A percentile compares a stretch with the other conserved stretches of the same genome.
Evolutionary conservation across 371 early-diverging fungal genomes (phyloP).

Genomic region (Apophysomyces variabilis): DNA sequence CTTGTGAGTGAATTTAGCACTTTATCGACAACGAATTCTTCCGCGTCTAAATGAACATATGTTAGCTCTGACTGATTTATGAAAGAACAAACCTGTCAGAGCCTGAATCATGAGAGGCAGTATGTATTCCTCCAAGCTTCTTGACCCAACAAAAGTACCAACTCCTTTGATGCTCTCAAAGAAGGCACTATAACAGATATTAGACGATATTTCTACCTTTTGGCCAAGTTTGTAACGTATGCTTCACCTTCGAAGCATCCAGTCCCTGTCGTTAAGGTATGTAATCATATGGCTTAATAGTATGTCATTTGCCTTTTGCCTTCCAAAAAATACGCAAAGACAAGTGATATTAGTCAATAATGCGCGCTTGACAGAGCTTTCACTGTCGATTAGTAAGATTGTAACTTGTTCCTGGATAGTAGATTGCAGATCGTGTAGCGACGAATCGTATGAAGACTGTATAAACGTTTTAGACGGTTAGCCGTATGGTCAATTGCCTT

Average conservation of each 20-base stretch:
- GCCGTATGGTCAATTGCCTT: slow-evolving; percentile 2
- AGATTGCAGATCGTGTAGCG: slow-evolving; percentile 72
- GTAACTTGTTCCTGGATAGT: slow-evolving; percentile 77
- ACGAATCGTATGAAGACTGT: slow-evolving; percentile 76
- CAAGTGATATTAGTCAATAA: slow-evolving; percentile 76
- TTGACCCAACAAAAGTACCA: slow-evolving; percentile 84
- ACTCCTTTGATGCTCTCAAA: slow-evolving; percentile 91
- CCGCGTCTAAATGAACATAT: slow-evolving; percentile 60
- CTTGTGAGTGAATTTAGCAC: slow-evolving; percentile 83
- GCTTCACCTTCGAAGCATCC: slow-evolving; percentile 82
- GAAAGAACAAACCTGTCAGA: slow-evolving; percentile 66
- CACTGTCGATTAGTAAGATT: slow-evolving; percentile 70
- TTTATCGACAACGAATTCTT: slow-evolving; percentile 90
- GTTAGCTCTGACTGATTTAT: neutral
- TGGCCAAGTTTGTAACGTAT: neutral
- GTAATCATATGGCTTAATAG: slow-evolving; percentile 92
- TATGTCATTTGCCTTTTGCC: slow-evolving; percentile 84
- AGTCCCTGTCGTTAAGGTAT: slow-evolving; percentile 91
- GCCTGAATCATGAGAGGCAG: slow-evolving; percentile 93
- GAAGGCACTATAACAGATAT: slow-evolving; percentile 67
- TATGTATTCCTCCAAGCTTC: slow-evolving; percentile 89
- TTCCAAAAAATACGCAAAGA: slow-evolving; percentile 84
- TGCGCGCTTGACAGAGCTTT: slow-evolving; percentile 78
- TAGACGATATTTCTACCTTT: neutral
- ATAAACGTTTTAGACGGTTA: neutral